Percentiles rank a stretch among this genome's conserved stretches.
Conservation (phyloP, 768 basidiomycete genomes). For the Bullera alba region DNA sequence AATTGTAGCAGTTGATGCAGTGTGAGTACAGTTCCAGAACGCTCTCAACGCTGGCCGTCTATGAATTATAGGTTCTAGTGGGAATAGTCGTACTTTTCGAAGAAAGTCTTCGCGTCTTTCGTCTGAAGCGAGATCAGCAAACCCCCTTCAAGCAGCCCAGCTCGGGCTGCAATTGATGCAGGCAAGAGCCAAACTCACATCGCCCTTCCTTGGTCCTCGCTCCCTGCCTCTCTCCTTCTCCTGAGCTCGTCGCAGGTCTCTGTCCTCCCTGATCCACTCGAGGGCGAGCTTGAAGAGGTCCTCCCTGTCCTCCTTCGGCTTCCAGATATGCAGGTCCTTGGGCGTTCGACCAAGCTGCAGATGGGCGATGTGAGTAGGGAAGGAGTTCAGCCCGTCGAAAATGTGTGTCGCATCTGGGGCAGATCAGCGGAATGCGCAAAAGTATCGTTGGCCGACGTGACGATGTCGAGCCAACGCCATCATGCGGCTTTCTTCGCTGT, state of each 20-base stretch:
- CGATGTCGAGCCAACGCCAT: neutral
- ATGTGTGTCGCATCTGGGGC: conserved; percentile 86
- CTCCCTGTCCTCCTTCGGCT: conserved; percentile 13
- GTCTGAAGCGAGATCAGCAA: too few relatives aligned
- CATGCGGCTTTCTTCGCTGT: neutral
- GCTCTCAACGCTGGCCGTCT: neutral
- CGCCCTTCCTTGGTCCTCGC: conserved; percentile 42
- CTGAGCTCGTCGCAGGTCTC: conserved; percentile 49
- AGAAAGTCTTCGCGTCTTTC: conserved; percentile 44
- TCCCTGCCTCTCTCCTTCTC: conserved; percentile 56
- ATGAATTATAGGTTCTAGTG: conserved; percentile 5
- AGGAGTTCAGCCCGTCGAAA: conserved; percentile 82
- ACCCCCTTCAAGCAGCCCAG: too few relatives aligned
- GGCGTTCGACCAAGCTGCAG: conserved; percentile 73
- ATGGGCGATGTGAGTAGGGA: conserved; percentile 89
- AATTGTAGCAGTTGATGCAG: conserved; percentile 20
- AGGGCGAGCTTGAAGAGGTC: conserved; percentile 67
- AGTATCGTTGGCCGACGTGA: too few relatives aligned
- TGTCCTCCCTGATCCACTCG: conserved; percentile 80
- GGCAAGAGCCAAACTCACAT: conserved; percentile 42
- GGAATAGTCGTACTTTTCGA: conserved; percentile 45
- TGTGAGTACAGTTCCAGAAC: neutral
- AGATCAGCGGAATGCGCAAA: conserved; percentile 1
- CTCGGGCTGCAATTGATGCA: too few relatives aligned
- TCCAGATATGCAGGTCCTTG: conserved; percentile 60